These are phyloP conservation scores for Wickerhamiella sergipiensis DNA, from an alignment of 805 yeast species.

Conservation along the genomic window DNA sequence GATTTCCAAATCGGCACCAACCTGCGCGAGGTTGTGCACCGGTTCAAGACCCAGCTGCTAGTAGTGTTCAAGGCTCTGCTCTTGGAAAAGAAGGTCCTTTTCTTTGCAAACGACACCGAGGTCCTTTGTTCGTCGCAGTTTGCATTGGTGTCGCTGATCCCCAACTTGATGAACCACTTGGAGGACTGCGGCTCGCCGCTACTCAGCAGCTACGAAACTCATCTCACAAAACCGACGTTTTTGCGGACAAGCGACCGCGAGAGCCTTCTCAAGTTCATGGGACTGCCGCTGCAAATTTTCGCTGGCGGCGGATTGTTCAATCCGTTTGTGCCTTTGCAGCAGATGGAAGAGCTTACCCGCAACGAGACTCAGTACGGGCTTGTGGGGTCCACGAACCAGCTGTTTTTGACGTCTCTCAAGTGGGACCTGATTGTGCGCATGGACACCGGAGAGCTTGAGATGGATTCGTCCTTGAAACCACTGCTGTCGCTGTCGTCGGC, in stretches of 20 bases:
- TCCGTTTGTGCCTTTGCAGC: slow-evolving; percentile 92
- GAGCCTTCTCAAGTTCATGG: slow-evolving; percentile 67
- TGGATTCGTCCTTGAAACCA: slow-evolving; percentile 31
- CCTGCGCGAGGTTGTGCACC: slow-evolving; percentile 46
- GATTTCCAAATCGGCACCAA: slow-evolving; percentile 65
- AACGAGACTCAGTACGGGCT: slow-evolving; percentile 48
- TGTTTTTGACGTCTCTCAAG: slow-evolving; percentile 48
- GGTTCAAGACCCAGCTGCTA: slow-evolving; percentile 45
- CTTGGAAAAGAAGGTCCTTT: slow-evolving; percentile 57
- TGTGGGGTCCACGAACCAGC: slow-evolving; percentile 79
- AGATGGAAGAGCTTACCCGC: slow-evolving; percentile 55
- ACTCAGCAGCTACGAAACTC: slow-evolving; percentile 39
- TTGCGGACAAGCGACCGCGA: slow-evolving; percentile 65
- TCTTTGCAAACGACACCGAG: slow-evolving; percentile 72
- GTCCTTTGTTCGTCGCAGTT: slow-evolving; percentile 70
- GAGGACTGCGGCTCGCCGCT: slow-evolving; percentile 72
- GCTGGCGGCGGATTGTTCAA: slow-evolving; percentile 78
- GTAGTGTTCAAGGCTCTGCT: slow-evolving; percentile 63
- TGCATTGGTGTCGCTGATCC: slow-evolving; percentile 70
- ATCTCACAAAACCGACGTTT: slow-evolving; percentile 45
- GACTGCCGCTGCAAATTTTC: slow-evolving; percentile 77
- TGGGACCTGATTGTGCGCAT: slow-evolving; percentile 65
- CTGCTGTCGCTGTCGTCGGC: slow-evolving; percentile 36
- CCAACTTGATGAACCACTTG: slow-evolving; percentile 59
- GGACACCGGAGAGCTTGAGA: slow-evolving; percentile 31